These are phyloP conservation scores for Trichaptum fuscoviolaceum DNA, from an alignment of 768 basidiomycete species.

Conservation along the genomic window DNA sequence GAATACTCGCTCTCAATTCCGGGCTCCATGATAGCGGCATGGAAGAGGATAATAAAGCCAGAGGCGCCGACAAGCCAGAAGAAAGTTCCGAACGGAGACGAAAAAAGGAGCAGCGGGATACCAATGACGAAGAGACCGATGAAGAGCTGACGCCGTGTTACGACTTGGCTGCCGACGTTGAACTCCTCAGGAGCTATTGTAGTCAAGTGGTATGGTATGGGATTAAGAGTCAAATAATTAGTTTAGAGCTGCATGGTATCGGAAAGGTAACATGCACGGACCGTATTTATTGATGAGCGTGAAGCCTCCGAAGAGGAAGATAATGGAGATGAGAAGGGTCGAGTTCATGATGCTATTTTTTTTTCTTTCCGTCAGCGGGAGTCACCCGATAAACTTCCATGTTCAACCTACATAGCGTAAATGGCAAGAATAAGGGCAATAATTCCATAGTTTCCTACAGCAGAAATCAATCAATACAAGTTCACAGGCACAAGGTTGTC, in stretches of 20 bases:
- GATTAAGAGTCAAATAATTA: not conserved
- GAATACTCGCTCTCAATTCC: conserved; percentile 94
- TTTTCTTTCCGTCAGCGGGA: not conserved
- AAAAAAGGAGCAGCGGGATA: conserved; percentile 77
- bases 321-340: conserved; percentile 75
- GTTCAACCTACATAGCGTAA: conserved; percentile 67
- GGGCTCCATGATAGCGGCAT: conserved; percentile 88
- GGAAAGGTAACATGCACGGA: conserved; percentile 31
- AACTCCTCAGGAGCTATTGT: conserved; percentile 76
- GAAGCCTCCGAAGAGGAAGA: conserved; percentile 91
- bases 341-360: conserved; percentile 69
- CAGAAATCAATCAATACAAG: conserved; percentile 11
- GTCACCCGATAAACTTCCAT: conserved; percentile 8
- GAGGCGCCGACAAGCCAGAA: conserved; percentile 96
- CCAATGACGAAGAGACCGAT: conserved; percentile 87
- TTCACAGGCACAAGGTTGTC: conserved; percentile 4
- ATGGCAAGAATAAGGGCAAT: conserved; percentile 74
- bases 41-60: conserved; percentile 74
- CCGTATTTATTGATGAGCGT: conserved; percentile 84
- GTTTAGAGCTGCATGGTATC: not conserved
- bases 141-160: conserved; percentile 91
- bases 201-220: conserved; percentile 1
- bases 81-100: conserved; percentile 74
- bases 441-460: conserved; percentile 79
- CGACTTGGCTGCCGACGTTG: conserved; percentile 70